Percentiles rank a stretch among this genome's conserved stretches.
Evolutionary conservation across 2,329 filamentous ascomycete genomes (phyloP).

Genomic region (Pseudogymnoascus sp.): DNA sequence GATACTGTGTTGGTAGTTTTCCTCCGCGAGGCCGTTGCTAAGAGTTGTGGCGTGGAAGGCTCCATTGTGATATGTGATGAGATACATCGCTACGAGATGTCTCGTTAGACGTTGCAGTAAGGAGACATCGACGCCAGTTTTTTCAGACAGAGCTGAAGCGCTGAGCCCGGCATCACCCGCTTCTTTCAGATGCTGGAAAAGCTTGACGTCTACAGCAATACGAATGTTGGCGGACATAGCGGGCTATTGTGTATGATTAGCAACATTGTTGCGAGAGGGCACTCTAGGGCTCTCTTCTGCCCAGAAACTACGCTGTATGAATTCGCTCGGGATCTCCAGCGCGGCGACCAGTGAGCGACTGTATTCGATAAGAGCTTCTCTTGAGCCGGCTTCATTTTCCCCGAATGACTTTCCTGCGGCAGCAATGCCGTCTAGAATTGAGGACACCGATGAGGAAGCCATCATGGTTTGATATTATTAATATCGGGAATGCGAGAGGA

Average conservation of each 20-base stretch:
- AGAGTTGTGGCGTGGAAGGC: constrained; percentile 25
- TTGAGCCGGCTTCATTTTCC: constrained; percentile 27
- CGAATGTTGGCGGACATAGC: constrained; percentile 27
- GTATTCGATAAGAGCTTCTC: constrained; percentile 31
- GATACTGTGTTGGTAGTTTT: constrained; percentile 30
- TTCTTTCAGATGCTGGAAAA: neutral
- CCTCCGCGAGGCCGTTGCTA: constrained; percentile 28
- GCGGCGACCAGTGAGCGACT: constrained; percentile 28
- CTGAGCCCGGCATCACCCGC: neutral
- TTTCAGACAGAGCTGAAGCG: neutral
- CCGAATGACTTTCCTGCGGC: constrained; percentile 27
- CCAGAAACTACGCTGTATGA: no score
- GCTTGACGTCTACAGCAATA: neutral
- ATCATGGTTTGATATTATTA: neutral
- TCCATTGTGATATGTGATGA: constrained; percentile 21
- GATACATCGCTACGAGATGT: constrained; percentile 32
- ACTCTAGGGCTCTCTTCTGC: neutral
- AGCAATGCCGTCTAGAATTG: constrained; percentile 8
- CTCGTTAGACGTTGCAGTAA: constrained; percentile 27
- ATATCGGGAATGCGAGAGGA: neutral
- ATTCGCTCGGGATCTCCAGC: neutral
- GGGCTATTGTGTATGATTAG: constrained; percentile 18
- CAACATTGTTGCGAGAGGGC: neutral
- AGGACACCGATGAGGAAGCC: neutral
- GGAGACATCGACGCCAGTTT: neutral